These are phyloP conservation scores for Hanseniaspora taiwanica DNA, from an alignment of 805 yeast species.

Conservation along the genomic window DNA sequence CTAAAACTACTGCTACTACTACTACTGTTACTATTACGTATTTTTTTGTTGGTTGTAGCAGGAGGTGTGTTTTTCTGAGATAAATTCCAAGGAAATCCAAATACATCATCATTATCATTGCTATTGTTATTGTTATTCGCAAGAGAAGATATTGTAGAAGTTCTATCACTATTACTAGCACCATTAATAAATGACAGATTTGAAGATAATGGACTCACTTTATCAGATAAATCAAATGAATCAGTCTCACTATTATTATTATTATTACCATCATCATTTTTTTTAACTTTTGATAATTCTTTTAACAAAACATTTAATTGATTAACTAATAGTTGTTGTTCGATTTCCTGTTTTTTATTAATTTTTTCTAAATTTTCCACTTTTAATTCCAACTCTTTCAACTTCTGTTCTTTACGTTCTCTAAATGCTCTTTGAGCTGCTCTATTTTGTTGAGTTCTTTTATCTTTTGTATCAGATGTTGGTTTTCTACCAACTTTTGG, in stretches of 20 bases:
- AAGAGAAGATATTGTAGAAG: neutral
- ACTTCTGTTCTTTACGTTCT: conserved; percentile 79
- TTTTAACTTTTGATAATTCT: neutral
- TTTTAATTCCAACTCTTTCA: conserved; percentile 74
- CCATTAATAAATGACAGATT: neutral
- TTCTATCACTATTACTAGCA: neutral
- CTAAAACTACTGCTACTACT: no score
- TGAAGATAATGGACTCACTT: neutral
- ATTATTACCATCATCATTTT: neutral
- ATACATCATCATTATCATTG: neutral
- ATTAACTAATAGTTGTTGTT: conserved; percentile 56
- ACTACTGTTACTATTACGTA: no score
- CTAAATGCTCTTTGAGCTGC: conserved; percentile 98
- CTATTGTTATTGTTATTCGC: conserved; percentile 5
- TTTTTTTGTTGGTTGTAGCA: no score
- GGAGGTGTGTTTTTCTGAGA: no score
- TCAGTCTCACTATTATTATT: conserved; percentile 3
- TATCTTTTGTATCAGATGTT: conserved; percentile 54
- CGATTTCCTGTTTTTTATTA: conserved; percentile 53
- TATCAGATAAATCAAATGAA: neutral
- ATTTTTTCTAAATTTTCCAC: conserved; percentile 62
- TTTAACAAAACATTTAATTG: conserved; percentile 52
- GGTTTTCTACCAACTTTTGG: conserved; percentile 75
- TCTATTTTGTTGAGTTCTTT: conserved; percentile 91
- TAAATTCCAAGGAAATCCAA: no score